phyloP scores from a whole-genome alignment of 2,329 filamentous ascomycete genomes.

The Acrocalymma vagum region DNA sequence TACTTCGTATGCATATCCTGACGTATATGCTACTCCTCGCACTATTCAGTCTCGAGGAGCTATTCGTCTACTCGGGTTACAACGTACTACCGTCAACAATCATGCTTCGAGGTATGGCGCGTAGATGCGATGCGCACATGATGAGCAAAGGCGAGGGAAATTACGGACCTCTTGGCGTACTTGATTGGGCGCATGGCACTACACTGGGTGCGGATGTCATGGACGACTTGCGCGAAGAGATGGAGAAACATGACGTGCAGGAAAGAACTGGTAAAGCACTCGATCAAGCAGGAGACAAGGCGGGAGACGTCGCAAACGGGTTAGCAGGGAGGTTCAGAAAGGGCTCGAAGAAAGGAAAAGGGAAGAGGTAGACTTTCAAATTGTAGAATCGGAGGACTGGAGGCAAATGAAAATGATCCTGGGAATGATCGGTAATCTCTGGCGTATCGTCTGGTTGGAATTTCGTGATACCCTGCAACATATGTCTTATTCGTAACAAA shows the following conservation, averaged over 20 bases:
- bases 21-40: slow-evolving; percentile 73
- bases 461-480: no score
- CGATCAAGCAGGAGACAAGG: slow-evolving; percentile 38
- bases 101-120: slow-evolving; percentile 65
- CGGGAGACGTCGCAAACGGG: slow-evolving; percentile 39
- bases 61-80: slow-evolving; percentile 74
- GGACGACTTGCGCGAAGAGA: slow-evolving; percentile 64
- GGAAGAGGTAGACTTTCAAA: slow-evolving; percentile 23
- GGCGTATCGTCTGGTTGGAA: no score
- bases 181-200: slow-evolving; percentile 51
- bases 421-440: no score
- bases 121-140: slow-evolving; percentile 67
- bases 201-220: slow-evolving; percentile 64
- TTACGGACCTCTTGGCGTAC: slow-evolving; percentile 68
- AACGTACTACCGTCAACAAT: slow-evolving; percentile 66
- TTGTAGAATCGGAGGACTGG: background rate
- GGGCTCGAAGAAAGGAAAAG: slow-evolving; percentile 37
- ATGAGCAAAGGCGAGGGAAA: slow-evolving; percentile 65
- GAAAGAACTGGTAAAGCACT: slow-evolving; percentile 49
- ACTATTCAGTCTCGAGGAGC: slow-evolving; percentile 72
- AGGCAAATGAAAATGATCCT: no score
- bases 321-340: slow-evolving; percentile 36
- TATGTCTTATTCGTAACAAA: no score
- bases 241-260: slow-evolving; percentile 63
- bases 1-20: slow-evolving; percentile 75